Base-by-base conservation (phyloP, 768 basidiomycete species). In the Xanthoconium purpureum region DNA sequence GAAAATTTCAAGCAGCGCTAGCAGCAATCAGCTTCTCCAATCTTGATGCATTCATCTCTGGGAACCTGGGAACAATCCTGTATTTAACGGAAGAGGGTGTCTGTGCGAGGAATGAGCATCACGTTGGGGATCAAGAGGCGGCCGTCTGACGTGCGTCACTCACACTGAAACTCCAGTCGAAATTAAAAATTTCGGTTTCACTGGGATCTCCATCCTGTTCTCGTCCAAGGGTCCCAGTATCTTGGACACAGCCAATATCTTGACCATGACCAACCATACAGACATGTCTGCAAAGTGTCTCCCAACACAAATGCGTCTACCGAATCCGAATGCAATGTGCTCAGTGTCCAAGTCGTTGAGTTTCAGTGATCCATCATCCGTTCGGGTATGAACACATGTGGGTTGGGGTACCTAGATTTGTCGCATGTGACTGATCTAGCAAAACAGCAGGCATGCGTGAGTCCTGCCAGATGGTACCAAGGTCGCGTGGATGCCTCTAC, bases 301-400 rank as follows among this genome's bases (percentile, higher is more conserved):
- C 6, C 68, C 66, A 13, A 54, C 50, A 28, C 68, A 66, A 8
- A 63, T 54, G 14, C 69, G 59, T 15, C 69, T 50, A 35, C 68
- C 68, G 24, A 65, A 70, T 18, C 68, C 68, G 35, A 59, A 70
- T 1, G 30, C 47, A 10, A 67, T n/a, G 14, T 54, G 47, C 8
- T 57, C 54, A 7, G n/a, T n/a, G n/a, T n/a, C n/a, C n/a, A 44
- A 24, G 11, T 39, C 37, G 10, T 58, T 54, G 0, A 39, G 28
- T 35, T 50, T 64, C 4, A 64, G 62, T 0, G 59, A 56, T 9
- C 65, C 61, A 4, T 66, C 62, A 0, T 46, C 38, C 75, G 67
- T 24, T 77, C 75, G 0, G 77, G 75, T 29, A 56, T 57, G 66
- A 77, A 78, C 18, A 52, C 47, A 24, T 74, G 60, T 4, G 76